phyloP scores from a whole-genome alignment of 176 grass and related monocot genomes.

The Oryza meyeriana region DNA sequence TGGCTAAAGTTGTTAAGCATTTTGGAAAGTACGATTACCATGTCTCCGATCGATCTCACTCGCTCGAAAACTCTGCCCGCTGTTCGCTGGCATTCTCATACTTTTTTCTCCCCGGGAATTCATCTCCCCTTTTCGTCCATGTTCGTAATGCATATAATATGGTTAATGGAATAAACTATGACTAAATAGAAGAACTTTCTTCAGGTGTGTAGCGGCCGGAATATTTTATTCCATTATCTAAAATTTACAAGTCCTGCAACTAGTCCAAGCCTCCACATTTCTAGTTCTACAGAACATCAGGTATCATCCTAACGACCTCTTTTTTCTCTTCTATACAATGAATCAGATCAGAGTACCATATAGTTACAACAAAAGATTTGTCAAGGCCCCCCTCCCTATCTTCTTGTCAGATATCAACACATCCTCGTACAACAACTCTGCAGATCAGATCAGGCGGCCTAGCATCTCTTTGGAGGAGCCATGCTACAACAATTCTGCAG shows the following conservation, averaged over 20 bases:
- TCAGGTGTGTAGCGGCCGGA: neutral
- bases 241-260: neutral
- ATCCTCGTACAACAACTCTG: neutral
- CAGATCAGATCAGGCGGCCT: neutral
- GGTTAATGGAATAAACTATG: neutral
- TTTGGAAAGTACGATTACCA: too few relatives aligned
- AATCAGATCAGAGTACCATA: slow-evolving; percentile 26
- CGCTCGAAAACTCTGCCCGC: neutral
- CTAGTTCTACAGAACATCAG: neutral
- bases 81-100: neutral
- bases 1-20: too few relatives aligned
- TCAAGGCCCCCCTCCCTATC: slow-evolving; percentile 7
- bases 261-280: neutral
- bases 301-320: neutral
- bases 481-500: neutral
- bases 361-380: neutral
- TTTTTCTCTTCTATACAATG: slow-evolving; percentile 7
- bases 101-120: neutral
- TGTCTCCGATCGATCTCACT: neutral
- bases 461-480: neutral
- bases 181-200: neutral
- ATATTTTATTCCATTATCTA: neutral
- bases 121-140: too few relatives aligned
- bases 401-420: neutral
- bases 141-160: neutral